Conservation (phyloP, 1,284 basidiomycete species). For the Termitomyces sp. region DNA sequence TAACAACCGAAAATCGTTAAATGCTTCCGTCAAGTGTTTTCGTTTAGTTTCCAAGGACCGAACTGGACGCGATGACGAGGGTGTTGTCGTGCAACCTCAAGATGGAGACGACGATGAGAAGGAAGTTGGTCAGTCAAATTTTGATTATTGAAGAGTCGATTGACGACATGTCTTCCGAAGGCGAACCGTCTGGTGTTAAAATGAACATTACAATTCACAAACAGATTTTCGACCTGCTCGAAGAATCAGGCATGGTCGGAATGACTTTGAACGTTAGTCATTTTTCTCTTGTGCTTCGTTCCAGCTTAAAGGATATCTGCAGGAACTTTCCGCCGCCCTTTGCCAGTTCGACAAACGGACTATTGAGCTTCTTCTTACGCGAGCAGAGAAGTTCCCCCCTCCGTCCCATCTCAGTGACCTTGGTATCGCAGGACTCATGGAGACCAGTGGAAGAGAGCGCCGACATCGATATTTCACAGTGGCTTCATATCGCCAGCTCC, state of each 20-base stretch:
- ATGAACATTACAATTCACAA: constrained; percentile 64
- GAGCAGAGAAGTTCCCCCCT: constrained; percentile 57
- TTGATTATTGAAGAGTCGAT: neutral
- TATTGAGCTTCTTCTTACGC: constrained; percentile 68
- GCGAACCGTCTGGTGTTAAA: constrained; percentile 40
- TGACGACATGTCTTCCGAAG: constrained; percentile 14
- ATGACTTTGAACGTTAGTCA: constrained; percentile 61
- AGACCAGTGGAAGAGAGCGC: constrained; percentile 75
- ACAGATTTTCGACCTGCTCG: constrained; percentile 68
- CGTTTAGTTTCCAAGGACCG: constrained; percentile 44
- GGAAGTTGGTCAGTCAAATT: constrained; percentile 22
- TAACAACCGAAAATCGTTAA: constrained; percentile 37
- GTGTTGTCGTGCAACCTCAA: constrained; percentile 27
- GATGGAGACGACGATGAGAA: constrained; percentile 40
- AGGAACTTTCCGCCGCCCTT: constrained; percentile 66
- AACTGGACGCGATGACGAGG: constrained; percentile 26
- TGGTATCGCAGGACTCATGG: constrained; percentile 61
- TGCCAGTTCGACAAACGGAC: constrained; percentile 74
- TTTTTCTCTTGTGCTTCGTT: neutral
- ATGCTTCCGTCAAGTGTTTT: constrained; percentile 53
- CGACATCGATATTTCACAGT: constrained; percentile 75
- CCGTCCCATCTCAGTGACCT: constrained; percentile 69
- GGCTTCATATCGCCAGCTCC: constrained; percentile 50
- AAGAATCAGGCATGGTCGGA: constrained; percentile 58
- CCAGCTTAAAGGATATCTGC: constrained; percentile 13